Evolutionary conservation across 495 filamentous ascomycete species (phyloP).

Genomic region (Xylona heveae): DNA sequence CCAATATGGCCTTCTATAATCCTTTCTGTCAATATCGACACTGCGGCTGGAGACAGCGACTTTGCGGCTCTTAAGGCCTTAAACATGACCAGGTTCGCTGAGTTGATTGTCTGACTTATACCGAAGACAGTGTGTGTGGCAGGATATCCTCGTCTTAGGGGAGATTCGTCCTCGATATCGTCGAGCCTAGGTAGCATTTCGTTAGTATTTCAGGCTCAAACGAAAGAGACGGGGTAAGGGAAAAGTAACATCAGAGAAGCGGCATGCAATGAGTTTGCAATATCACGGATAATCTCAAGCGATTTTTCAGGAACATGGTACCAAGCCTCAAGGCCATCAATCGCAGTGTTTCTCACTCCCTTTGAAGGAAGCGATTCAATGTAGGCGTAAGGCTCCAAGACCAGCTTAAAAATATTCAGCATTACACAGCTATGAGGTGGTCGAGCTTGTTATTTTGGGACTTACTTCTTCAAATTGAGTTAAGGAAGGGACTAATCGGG

Average conservation of each 20-base stretch:
- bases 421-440: too few relatives aligned
- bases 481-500: not conserved
- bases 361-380: slow-evolving; percentile 8
- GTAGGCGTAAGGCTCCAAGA: slow-evolving; percentile 11
- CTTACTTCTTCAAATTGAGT: not conserved
- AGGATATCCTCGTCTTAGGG: slow-evolving; percentile 17
- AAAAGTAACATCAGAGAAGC: slow-evolving; percentile 3
- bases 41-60: slow-evolving; percentile 3
- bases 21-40: slow-evolving; percentile 8
- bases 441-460: too few relatives aligned
- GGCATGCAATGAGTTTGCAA: slow-evolving; percentile 8
- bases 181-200: slow-evolving; percentile 12
- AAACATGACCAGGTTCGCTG: slow-evolving; percentile 25
- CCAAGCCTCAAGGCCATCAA: slow-evolving; percentile 11
- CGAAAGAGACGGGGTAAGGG: too few relatives aligned
- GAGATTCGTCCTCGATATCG: slow-evolving; percentile 20
- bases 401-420: slow-evolving; percentile 6
- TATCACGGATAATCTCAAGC: slow-evolving; percentile 5
- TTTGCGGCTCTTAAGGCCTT: slow-evolving; percentile 13
- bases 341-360: slow-evolving; percentile 10
- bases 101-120: slow-evolving; percentile 25
- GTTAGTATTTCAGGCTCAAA: too few relatives aligned
- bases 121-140: slow-evolving; percentile 19
- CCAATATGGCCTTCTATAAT: slow-evolving; percentile 15
- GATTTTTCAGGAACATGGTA: slow-evolving; percentile 6